phyloP scores from a whole-genome alignment of 345 rosid species.

The Eucalyptus erythrocorys region DNA sequence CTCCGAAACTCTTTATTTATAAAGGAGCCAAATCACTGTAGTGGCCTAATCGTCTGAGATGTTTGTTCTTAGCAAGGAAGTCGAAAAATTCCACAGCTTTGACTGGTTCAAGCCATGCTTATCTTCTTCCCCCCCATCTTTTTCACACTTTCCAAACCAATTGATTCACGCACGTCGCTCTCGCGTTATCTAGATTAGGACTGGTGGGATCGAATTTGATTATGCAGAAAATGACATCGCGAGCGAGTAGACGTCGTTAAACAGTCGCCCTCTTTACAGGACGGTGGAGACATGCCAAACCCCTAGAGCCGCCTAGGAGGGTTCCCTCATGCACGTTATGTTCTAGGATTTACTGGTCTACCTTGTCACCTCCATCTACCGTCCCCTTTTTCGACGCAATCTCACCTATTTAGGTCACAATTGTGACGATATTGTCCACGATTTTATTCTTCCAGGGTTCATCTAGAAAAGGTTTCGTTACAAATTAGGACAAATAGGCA shows the following conservation, averaged over 20 bases:
- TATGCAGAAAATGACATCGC: not conserved
- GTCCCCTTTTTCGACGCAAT: no score
- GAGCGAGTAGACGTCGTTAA: not conserved
- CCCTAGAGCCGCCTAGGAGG: not conserved
- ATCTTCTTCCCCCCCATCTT: not conserved
- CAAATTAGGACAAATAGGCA: accelerated
- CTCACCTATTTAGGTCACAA: no score
- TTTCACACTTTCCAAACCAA: not conserved
- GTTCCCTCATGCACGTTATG: not conserved
- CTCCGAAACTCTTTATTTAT: not conserved
- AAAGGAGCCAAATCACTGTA: not conserved
- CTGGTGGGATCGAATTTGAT: not conserved
- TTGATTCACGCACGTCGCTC: not conserved
- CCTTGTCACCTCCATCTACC: not conserved
- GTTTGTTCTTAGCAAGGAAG: not conserved
- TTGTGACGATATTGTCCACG: no score
- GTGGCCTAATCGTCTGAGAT: not conserved
- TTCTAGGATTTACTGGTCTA: not conserved
- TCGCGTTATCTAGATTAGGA: not conserved
- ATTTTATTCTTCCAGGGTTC: accelerated
- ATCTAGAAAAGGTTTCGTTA: accelerated
- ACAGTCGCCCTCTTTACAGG: not conserved
- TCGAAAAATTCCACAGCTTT: not conserved
- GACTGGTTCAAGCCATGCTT: not conserved
- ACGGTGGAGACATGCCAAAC: not conserved